Conservation (phyloP, 805 yeast genomes). For the Henningerozyma blattae region DNA sequence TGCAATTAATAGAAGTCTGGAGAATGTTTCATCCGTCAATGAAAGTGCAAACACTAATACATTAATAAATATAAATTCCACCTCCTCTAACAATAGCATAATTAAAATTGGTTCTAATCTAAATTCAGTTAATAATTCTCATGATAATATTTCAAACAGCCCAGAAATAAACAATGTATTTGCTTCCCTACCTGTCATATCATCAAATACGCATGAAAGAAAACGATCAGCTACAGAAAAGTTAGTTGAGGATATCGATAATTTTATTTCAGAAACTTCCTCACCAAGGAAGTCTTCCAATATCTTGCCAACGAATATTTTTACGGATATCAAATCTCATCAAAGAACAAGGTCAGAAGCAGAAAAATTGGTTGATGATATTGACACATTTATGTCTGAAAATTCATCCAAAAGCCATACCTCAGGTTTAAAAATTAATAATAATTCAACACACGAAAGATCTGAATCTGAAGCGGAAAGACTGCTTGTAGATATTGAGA, state of each 20-base stretch:
- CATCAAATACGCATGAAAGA: neutral
- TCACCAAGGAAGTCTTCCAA: too few species aligned
- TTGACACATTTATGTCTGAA: constrained; percentile 17
- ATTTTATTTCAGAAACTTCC: constrained; percentile 9
- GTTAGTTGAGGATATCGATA: constrained; percentile 23
- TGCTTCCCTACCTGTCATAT: too few species aligned
- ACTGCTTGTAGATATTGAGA: neutral
- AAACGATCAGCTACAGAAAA: constrained; percentile 22
- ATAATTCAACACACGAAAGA: too few species aligned
- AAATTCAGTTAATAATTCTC: too few species aligned
- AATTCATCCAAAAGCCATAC: too few species aligned
- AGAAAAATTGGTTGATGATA: constrained; percentile 23
- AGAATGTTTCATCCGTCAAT: neutral
- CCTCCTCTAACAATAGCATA: neutral
- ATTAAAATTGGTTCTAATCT: too few species aligned
- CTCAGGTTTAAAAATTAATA: too few species aligned
- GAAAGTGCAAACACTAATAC: neutral
- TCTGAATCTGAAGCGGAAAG: too few species aligned
- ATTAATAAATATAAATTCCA: neutral
- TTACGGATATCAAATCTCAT: constrained; percentile 6
- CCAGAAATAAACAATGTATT: neutral
- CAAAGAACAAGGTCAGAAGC: constrained; percentile 22
- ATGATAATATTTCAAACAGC: neutral
- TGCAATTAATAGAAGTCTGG: neutral
- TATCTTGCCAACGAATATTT: too few species aligned